phyloP scores from a whole-genome alignment of 208 protist genomes.

The Leishmania turanica region DNA sequence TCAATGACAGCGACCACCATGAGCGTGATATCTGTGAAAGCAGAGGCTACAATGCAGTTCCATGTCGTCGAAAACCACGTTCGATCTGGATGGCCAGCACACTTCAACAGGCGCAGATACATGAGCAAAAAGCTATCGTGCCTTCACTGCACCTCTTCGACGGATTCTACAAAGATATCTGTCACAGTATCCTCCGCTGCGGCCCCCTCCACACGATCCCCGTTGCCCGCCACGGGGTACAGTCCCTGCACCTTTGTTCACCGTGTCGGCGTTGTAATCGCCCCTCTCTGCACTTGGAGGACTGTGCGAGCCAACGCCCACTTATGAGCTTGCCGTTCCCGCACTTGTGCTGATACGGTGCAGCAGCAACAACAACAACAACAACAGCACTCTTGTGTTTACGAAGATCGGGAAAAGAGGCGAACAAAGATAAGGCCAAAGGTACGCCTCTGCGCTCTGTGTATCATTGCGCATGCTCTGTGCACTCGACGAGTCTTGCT shows the following conservation, averaged over 20 bases:
- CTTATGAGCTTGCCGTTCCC: not conserved
- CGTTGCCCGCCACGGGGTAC: not conserved
- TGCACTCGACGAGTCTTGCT: not conserved
- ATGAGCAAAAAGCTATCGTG: constrained; percentile 17
- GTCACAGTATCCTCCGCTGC: not conserved
- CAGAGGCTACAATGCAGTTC: constrained; percentile 48
- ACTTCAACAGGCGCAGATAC: constrained; percentile 52
- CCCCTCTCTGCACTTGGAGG: not conserved
- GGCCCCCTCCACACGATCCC: constrained; percentile 3
- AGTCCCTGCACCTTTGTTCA: not conserved
- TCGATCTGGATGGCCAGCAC: constrained; percentile 39
- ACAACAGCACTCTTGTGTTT: not conserved
- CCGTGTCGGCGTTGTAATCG: not conserved
- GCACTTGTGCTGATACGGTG: not conserved
- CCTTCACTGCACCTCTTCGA: constrained; percentile 26
- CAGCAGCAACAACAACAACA: not conserved
- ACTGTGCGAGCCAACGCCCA: not conserved
- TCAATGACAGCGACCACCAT: constrained; percentile 56
- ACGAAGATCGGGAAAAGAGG: not conserved
- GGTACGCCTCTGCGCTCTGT: not conserved
- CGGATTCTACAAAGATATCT: not conserved
- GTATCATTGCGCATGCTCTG: not conserved
- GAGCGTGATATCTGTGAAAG: constrained; percentile 60
- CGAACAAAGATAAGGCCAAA: not conserved
- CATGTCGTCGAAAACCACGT: constrained; percentile 35